Evolutionary conservation across 2,329 filamentous ascomycete species (phyloP), one percentile per base, ranked within the genome.

Genomic region (Chaetomiaceae sp.): DNA sequence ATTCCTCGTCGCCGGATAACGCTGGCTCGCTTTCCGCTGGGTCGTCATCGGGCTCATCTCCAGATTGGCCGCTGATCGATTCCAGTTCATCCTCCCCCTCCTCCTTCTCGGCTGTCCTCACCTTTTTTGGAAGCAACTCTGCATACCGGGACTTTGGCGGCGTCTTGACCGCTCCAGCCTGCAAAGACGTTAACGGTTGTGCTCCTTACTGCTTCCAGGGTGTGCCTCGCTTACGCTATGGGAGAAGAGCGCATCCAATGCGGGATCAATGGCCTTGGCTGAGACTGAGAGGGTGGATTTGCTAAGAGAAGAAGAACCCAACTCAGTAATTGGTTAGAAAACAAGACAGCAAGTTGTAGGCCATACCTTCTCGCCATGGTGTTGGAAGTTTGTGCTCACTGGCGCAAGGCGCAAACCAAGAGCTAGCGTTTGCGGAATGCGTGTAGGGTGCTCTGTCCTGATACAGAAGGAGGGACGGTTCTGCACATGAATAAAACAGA

Each of bases 221-320:
- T 18, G 19, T 37, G 49, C 75, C 82, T 69, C 75, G n/a, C n/a
- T n/a, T n/a, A 88, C 84, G 71, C 85, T 88, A 47, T 75, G 71
- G 47, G 82, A 75, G 67, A 89, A 89, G 32, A 89, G 73, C 51
- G 83, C 81, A 59, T 82, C 74, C 55, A 89, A 71, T 46, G 74
- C 69, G 62, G 84, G 83, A 70, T 89, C 84, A 50, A 88, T 71
- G 49, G 74, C 72, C 63, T 77, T 77, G 47, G 69, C 66, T 29
- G 72, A 66, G 51, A 69, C 71, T 42, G 64, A 55, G 50, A 79
- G 57, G 47, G 58, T 56, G 37, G 61, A 57, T 60, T 65, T 66
- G 54, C 69, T 74, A 33, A 7, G 37, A 32, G 18, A 42, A 37
- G 11, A 38, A 17, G n/a, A n/a, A n/a, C n/a, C n/a, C n/a, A n/a